phyloP scores from a whole-genome alignment of 805 yeast genomes.

The Monosporozyma aerobia region DNA sequence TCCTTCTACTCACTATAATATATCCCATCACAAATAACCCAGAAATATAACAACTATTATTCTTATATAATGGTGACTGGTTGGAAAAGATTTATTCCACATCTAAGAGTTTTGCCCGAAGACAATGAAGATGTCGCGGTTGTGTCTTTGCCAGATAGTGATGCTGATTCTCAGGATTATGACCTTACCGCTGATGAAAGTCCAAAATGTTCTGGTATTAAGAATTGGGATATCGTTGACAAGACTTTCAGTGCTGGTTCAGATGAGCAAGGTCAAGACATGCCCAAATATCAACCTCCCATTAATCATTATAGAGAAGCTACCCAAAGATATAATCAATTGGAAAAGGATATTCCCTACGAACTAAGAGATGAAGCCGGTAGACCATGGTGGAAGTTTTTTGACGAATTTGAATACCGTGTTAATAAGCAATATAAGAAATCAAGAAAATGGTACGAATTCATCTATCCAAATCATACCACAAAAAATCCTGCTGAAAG shows the following conservation, averaged over 20 bases:
- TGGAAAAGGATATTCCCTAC: constrained; percentile 28
- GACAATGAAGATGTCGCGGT: constrained; percentile 2
- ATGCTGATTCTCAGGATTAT: neutral
- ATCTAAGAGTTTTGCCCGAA: constrained; percentile 17
- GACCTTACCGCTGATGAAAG: neutral
- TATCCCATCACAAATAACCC: neutral
- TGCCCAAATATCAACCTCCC: neutral
- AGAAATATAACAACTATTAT: neutral
- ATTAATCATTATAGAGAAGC: neutral
- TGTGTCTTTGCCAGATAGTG: neutral
- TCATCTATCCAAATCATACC: constrained; percentile 29
- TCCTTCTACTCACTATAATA: neutral
- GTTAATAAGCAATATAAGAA: constrained; percentile 26
- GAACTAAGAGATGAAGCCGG: constrained; percentile 34
- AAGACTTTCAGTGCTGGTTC: neutral
- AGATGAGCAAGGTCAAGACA: neutral
- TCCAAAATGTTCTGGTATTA: neutral
- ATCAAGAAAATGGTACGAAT: constrained; percentile 29
- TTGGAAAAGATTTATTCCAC: constrained; percentile 21
- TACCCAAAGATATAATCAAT: constrained; percentile 4
- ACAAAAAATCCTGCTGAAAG: constrained; percentile 37
- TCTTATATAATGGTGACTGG: neutral
- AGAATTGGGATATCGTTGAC: neutral
- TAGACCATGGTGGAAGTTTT: constrained; percentile 38
- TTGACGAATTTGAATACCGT: constrained; percentile 45